phyloP scores from a whole-genome alignment of 2,329 filamentous ascomycete species.

The Ophiostoma piceae region DNA sequence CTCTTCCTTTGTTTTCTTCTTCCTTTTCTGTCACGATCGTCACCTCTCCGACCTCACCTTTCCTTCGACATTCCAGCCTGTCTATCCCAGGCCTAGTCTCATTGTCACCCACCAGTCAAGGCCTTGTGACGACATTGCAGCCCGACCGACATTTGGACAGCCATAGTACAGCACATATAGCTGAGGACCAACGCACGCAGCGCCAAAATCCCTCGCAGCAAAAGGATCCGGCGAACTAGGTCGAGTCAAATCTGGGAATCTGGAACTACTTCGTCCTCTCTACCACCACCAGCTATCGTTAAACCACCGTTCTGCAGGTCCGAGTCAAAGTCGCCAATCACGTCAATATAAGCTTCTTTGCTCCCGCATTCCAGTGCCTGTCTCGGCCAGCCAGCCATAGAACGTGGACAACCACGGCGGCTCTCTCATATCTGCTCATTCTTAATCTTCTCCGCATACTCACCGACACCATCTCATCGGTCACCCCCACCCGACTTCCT shows the following conservation, averaged over 20 bases:
- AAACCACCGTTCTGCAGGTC: constrained; percentile 1
- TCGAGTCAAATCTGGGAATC: not conserved
- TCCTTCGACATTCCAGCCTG: constrained; percentile 9
- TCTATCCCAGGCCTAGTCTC: not conserved
- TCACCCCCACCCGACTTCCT: constrained; percentile 18
- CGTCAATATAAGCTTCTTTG: constrained; percentile 18
- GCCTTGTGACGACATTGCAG: constrained; percentile 19
- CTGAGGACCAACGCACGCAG: constrained; percentile 2
- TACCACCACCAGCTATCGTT: not conserved
- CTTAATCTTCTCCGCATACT: constrained; percentile 12
- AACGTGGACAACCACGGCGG: constrained; percentile 7
- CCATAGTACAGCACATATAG: not conserved
- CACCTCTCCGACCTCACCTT: not conserved
- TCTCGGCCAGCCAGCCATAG: constrained; percentile 12
- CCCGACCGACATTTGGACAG: constrained; percentile 13
- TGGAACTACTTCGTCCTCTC: not conserved
- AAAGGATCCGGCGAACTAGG: not conserved
- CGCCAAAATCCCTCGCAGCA: constrained; percentile 9
- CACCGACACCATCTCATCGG: constrained; percentile 5
- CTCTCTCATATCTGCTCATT: constrained; percentile 2
- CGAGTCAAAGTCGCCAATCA: not conserved
- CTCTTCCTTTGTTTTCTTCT: not conserved
- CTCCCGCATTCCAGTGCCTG: constrained; percentile 18
- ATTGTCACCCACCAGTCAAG: not conserved
- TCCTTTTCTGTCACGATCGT: not conserved